Percentiles rank a stretch among this genome's conserved stretches.
Conservation (phyloP, 2,329 filamentous ascomycete genomes). For the Colletotrichum sansevieriae region DNA sequence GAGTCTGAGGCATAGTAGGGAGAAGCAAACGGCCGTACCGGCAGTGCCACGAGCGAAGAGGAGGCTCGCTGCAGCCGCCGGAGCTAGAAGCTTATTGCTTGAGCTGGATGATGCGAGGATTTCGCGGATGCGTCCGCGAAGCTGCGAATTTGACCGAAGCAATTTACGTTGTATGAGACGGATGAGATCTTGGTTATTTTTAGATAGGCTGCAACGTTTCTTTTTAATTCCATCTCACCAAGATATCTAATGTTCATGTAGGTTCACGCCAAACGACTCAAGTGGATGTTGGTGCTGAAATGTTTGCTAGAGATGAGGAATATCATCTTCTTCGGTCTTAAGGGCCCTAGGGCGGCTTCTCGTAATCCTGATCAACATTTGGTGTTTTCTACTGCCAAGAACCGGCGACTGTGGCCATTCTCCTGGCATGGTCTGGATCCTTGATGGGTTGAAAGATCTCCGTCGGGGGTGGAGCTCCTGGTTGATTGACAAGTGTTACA, state of each 20-base stretch:
- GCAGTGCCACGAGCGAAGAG: neutral
- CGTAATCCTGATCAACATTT: neutral
- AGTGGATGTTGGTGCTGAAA: neutral
- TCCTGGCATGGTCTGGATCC: neutral
- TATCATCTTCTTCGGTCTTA: neutral
- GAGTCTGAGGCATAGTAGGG: neutral
- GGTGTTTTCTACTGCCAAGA: neutral
- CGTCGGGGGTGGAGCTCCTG: neutral
- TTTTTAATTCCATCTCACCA: neutral
- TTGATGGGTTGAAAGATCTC: neutral
- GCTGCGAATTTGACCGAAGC: neutral
- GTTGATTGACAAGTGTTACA: neutral
- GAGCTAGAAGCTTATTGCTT: neutral
- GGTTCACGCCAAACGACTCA: neutral
- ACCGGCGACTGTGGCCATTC: neutral
- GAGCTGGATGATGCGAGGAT: neutral
- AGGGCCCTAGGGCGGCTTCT: neutral
- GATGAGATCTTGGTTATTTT: neutral
- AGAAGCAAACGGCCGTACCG: neutral
- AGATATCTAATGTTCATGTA: neutral
- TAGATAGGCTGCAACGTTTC: neutral
- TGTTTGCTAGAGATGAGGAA: neutral
- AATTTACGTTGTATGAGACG: neutral
- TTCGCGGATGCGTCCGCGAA: neutral
- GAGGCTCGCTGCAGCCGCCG: neutral